phyloP scores from a whole-genome alignment of 176 grass and related monocot genomes.

The Canna indica region DNA sequence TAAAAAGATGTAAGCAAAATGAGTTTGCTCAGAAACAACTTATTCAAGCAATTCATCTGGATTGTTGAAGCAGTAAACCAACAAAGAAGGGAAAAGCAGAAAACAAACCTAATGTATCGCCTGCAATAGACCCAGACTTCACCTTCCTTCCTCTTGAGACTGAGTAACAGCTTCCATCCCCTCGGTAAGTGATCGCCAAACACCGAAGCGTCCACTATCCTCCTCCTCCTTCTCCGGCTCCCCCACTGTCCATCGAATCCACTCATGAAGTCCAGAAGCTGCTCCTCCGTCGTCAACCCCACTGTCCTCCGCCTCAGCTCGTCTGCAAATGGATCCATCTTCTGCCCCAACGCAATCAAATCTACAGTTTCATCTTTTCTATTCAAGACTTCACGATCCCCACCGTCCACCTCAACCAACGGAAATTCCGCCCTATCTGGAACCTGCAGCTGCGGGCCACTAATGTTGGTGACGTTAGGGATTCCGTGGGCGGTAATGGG shows the following conservation, averaged over 20 bases:
- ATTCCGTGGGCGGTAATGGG: constrained; percentile 17
- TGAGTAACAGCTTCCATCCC: constrained; percentile 76
- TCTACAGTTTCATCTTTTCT: constrained; percentile 51
- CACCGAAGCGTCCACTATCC: constrained; percentile 56
- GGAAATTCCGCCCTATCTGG: not conserved
- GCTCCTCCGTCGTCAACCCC: constrained; percentile 33
- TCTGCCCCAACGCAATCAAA: constrained; percentile 41
- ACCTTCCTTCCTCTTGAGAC: constrained; percentile 61
- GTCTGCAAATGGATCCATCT: constrained; percentile 38
- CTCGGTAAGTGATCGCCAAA: constrained; percentile 79
- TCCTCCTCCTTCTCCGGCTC: constrained; percentile 43
- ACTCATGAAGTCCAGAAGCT: constrained; percentile 60
- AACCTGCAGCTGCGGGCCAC: not conserved
- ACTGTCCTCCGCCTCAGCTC: constrained; percentile 53
- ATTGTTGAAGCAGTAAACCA: constrained; percentile 6
- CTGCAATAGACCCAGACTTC: constrained; percentile 38
- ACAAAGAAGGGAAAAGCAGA: constrained; percentile 4
- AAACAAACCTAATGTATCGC: constrained; percentile 63
- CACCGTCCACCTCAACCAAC: constrained; percentile 34
- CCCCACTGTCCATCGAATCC: constrained; percentile 55
- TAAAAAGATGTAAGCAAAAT: not conserved
- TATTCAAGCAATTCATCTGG: not conserved
- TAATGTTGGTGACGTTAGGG: constrained; percentile 24
- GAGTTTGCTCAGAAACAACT: not conserved
- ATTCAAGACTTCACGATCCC: constrained; percentile 44